Evolutionary conservation across 1,284 basidiomycete species (phyloP), one percentile per base, ranked within the genome.

Genomic region (Cryptococcus jaspeensis): DNA sequence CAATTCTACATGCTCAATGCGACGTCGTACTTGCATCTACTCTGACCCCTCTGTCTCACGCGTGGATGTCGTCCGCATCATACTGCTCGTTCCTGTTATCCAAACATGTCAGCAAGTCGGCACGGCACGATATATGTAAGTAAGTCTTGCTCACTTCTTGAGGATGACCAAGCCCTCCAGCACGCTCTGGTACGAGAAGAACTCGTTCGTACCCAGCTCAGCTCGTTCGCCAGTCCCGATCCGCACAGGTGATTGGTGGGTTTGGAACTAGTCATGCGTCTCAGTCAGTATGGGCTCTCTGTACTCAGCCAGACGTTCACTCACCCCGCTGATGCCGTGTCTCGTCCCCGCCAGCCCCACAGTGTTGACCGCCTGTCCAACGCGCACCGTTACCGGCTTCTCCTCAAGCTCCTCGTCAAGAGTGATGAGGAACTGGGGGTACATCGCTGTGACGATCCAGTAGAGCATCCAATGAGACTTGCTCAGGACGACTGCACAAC

Each of bases 391-490:
- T 25, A 96, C 90, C 1, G 92, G 88, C 60, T 87, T 81, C 69
- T 83, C 85, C 65, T 91, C 84, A 54, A 94, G 85, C 59, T 93
- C 84, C 77, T 97, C 94, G 78, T 97, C 88, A 32, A 99, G 86
- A 1, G 94, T 97, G 75, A 99, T 97, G 67, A 99, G 80, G 88
- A 99, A 97, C 56, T 96, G 87, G 23, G 96, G 96, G 79, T 92
- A 96, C 94, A 99, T 99, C 57, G 94, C 89, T 7, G 92, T 86
- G 9, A 87, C 87, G 45, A 99, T 84, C 83, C 93, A 94, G 82
- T 90, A 99, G 54, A 99, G 80, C 92, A 98, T 95, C 96, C 96
- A 99, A 78, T 98, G 95, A 63, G 90, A 88, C 76, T 89, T 94
- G 73, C 93, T 92, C 32, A 99, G 84, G 3, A 99, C 83, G 72